A percentile compares a stretch with the other conserved stretches of the same genome.
phyloP scores from a whole-genome alignment of 176 grass and related monocot genomes.

The Metroxylon sagu region DNA sequence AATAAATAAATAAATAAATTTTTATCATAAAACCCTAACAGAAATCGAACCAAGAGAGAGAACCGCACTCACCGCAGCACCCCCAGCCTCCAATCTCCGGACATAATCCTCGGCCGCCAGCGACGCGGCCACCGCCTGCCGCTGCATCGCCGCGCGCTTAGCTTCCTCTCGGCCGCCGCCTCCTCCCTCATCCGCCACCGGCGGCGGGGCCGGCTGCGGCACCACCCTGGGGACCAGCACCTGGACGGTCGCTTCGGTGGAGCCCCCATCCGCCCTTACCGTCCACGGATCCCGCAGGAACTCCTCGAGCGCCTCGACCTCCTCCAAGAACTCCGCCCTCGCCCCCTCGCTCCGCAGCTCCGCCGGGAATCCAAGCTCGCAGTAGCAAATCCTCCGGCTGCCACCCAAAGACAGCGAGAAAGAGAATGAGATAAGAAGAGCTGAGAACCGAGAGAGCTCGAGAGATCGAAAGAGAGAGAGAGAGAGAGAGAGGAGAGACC shows the following conservation, averaged over 20 bases:
- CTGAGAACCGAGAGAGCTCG: not conserved
- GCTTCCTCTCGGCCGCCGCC: slow-evolving; percentile 24
- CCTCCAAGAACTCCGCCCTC: slow-evolving; percentile 20
- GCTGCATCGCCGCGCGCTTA: slow-evolving; percentile 35
- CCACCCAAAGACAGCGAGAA: not conserved
- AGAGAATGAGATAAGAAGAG: not conserved
- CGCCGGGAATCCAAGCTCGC: slow-evolving; percentile 61
- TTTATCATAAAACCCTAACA: too few species aligned
- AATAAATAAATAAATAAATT: too few species aligned
- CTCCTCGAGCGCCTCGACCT: slow-evolving; percentile 33
- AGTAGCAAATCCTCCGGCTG: slow-evolving; percentile 72
- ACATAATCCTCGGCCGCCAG: slow-evolving; percentile 49
- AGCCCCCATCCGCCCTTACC: slow-evolving; percentile 13
- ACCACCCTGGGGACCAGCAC: slow-evolving; percentile 55
- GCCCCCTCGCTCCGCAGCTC: not conserved
- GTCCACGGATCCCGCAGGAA: slow-evolving; percentile 72
- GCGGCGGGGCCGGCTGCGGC: not conserved
- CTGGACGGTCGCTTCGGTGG: slow-evolving; percentile 31
- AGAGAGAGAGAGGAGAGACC: slow-evolving; percentile 12
- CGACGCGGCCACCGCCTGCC: slow-evolving; percentile 44
- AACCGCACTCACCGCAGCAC: slow-evolving; percentile 36
- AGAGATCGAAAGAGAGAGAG: not conserved
- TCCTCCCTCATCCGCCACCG: not conserved
- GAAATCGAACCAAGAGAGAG: not conserved
- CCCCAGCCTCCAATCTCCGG: slow-evolving; percentile 36